Evolutionary conservation across 2,329 filamentous ascomycete genomes (phyloP).

Genomic region (Leptographium radiaticola): DNA sequence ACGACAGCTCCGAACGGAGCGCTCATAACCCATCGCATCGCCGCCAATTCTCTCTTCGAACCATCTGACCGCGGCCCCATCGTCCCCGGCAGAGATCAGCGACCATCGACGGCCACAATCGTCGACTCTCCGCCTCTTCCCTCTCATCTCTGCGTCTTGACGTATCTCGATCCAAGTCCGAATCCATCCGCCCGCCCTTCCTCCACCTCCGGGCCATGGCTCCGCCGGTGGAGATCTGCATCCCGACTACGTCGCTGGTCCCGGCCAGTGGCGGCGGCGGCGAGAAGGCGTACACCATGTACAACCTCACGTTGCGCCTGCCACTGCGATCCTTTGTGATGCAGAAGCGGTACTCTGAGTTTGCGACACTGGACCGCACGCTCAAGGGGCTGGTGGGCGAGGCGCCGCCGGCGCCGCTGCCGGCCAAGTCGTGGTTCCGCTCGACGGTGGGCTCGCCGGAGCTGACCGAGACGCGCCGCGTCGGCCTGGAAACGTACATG

Average conservation of each 20-base stretch:
- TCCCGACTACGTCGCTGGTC: conserved; percentile 50
- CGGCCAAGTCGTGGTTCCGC: conserved; percentile 65
- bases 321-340: conserved; percentile 64
- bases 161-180: too few species aligned
- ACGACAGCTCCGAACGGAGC: too few species aligned
- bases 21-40: too few species aligned
- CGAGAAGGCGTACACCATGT: conserved; percentile 59
- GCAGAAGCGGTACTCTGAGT: conserved; percentile 75
- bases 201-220: conserved; percentile 31
- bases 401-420: conserved; percentile 54
- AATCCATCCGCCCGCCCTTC: too few species aligned
- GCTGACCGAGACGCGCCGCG: conserved; percentile 57
- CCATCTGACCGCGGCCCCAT: too few species aligned
- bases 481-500: conserved; percentile 57
- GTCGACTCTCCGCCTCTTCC: too few species aligned
- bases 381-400: conserved; percentile 47
- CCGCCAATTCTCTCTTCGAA: too few species aligned
- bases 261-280: conserved; percentile 32
- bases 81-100: too few species aligned
- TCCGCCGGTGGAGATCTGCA: conserved; percentile 53
- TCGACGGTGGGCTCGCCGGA: conserved; percentile 56
- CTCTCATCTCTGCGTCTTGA: too few species aligned
- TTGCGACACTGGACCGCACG: conserved; percentile 49
- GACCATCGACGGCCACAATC: too few species aligned
- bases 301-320: conserved; percentile 65